Conservation (phyloP, 83 land plant species). For the Picea engelmannii region DNA sequence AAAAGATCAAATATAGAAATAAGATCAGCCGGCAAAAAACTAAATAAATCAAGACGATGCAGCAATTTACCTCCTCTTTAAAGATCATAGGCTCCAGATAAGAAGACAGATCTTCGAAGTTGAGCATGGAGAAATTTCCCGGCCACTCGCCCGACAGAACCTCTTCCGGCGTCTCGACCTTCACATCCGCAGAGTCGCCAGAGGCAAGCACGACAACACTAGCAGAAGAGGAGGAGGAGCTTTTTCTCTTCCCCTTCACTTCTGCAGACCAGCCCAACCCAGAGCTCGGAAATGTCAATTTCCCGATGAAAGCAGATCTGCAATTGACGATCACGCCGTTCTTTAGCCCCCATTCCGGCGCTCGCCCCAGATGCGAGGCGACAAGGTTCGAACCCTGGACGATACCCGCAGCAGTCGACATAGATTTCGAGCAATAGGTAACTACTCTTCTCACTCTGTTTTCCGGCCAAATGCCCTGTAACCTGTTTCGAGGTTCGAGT, state of each 20-base stretch:
- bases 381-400: conserved; percentile 8
- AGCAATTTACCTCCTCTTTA: conserved; percentile 27
- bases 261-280: not conserved
- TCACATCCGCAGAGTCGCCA: conserved; percentile 20
- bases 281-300: not conserved
- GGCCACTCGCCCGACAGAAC: conserved; percentile 63
- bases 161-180: conserved; percentile 33
- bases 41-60: not conserved
- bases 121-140: conserved; percentile 56
- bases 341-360: not conserved
- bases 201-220: not conserved
- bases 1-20: not conserved
- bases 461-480: too few relatives aligned
- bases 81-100: conserved; percentile 43
- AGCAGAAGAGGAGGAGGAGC: not conserved
- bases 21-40: not conserved
- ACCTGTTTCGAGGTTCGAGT: too few relatives aligned
- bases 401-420: not conserved
- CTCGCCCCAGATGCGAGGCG: not conserved
- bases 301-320: not conserved
- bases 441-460: too few relatives aligned
- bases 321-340: not conserved
- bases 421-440: not conserved
- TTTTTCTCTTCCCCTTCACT: not conserved
- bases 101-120: conserved; percentile 41